These are phyloP conservation scores for Rubia occidens DNA, from an alignment of 305 asterid genomes.

Conservation along the genomic window DNA sequence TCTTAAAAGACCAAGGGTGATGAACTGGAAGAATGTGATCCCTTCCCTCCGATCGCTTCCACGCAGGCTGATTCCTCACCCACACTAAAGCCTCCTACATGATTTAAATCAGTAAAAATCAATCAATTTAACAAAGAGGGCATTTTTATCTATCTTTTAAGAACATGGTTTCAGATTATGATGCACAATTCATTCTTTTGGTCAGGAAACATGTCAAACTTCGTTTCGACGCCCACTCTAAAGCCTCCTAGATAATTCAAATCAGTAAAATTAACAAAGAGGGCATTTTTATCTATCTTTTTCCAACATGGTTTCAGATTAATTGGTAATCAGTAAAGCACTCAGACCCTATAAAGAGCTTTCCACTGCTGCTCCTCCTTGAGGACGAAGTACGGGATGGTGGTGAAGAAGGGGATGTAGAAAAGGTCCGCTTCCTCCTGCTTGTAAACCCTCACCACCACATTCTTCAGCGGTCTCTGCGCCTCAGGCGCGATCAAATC, in stretches of 20 bases:
- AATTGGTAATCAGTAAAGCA: conserved; percentile 21
- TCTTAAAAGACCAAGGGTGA: conserved; percentile 98
- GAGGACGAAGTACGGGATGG: conserved; percentile 75
- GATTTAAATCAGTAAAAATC: neutral
- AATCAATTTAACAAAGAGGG: conserved; percentile 4
- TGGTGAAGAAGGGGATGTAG: conserved; percentile 93
- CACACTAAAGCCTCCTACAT: conserved; percentile 84
- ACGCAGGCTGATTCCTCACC: conserved; percentile 91
- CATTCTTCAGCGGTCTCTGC: conserved; percentile 62
- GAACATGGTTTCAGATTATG: neutral
- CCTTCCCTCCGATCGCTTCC: conserved; percentile 96
- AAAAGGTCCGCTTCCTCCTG: conserved; percentile 95
- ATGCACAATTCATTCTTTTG: neutral
- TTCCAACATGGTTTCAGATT: no score
- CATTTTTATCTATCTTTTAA: neutral
- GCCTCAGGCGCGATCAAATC: conserved; percentile 87
- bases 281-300: no score
- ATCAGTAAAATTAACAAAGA: neutral
- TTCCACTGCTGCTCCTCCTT: conserved; percentile 86
- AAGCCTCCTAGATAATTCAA: neutral
- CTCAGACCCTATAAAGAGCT: conserved; percentile 99
- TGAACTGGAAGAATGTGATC: conserved; percentile 98
- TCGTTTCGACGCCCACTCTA: neutral
- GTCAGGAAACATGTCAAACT: no score
- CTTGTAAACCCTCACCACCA: conserved; percentile 57